A percentile compares a stretch with the other conserved stretches of the same genome.
Evolutionary conservation across 1,139 yeast species (phyloP).

Genomic region (Debaryomycetaceae sp.): DNA sequence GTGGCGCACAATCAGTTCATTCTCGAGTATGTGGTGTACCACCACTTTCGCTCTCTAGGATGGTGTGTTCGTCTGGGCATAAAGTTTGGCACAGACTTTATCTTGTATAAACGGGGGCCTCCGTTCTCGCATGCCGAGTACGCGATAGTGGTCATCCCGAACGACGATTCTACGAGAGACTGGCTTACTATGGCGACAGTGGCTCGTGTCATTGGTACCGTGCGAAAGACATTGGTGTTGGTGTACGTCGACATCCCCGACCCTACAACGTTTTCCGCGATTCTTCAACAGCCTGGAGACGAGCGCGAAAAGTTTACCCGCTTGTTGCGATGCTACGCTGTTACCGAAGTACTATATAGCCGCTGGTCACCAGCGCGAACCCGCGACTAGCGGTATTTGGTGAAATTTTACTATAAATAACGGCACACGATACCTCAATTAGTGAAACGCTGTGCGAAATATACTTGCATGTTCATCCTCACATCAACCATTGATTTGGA

Average conservation of each 20-base stretch:
- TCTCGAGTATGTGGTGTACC: constrained; percentile 62
- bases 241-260: constrained; percentile 51
- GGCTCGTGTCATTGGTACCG: constrained; percentile 80
- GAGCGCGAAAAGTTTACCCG: constrained; percentile 14
- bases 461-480: too few relatives aligned
- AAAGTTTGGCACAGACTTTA: constrained; percentile 78
- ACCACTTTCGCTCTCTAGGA: constrained; percentile 78
- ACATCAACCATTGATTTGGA: too few relatives aligned
- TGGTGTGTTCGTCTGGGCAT: constrained; percentile 94
- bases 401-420: too few relatives aligned
- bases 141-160: constrained; percentile 44
- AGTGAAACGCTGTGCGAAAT: too few relatives aligned
- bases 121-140: constrained; percentile 93
- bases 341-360: constrained; percentile 58
- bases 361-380: constrained; percentile 83
- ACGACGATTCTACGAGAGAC: constrained; percentile 14
- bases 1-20: constrained; percentile 31
- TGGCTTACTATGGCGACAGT: constrained; percentile 61
- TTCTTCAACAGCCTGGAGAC: constrained; percentile 10
- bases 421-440: too few relatives aligned
- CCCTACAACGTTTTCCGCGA: constrained; percentile 16
- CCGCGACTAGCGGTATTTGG: constrained; percentile 65
- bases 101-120: constrained; percentile 83
- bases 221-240: constrained; percentile 65
- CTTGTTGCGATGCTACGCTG: constrained; percentile 30